Base-by-base conservation (phyloP, 2,329 filamentous ascomycete genomes). In the Trichoderma atroviride region DNA sequence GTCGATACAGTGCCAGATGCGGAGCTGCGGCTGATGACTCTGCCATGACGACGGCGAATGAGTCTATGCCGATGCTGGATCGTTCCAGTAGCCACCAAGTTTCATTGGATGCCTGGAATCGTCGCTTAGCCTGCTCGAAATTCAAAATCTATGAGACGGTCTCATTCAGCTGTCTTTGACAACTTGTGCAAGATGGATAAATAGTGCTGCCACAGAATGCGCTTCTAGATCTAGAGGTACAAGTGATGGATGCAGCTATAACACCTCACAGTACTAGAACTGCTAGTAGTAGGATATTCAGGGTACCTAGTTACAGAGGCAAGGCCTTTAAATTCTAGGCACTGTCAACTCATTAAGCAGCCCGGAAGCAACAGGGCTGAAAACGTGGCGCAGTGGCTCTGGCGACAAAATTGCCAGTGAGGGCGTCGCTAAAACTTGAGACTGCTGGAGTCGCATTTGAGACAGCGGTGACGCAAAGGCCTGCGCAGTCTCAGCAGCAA, bases 11-110 rank as follows among this genome's bases (percentile, higher is more conserved):
- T 68, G 57, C 35, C 19, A 52, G 29, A 52, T 7, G 65, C 33
- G 40, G 69, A 47, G 59, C 57, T 70, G 63, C 47, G 52, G 60
- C 69, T 67, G 63, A 67, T 67, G 64, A 59, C 64, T 52, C 55
- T 66, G 37, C 22, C 64, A 67, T 67, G 64, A 67, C 64, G 64
- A 67, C 55, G 64, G 64, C 22, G 55, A 43, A 64, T 59, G 64
- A 67, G 64, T 59, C 64, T 52, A 59, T 52, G 64, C 64, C 64
- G 64, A 52, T 58, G 60, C 37, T 57, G 19, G 58, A 61, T 47
- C 40, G 58, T 16, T 4, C 58, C 31, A 52, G 29, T 47, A 31
- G 43, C 47, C 31, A 43, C 27, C 10, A 29, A 19, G 2, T 24
- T 4, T 16, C 16, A 56, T 11, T 56, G 16, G 53, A 56, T 56